These are phyloP conservation scores for Tillandsia fasciculata DNA, from an alignment of 176 grass and related monocot genomes.

Conservation along the genomic window DNA sequence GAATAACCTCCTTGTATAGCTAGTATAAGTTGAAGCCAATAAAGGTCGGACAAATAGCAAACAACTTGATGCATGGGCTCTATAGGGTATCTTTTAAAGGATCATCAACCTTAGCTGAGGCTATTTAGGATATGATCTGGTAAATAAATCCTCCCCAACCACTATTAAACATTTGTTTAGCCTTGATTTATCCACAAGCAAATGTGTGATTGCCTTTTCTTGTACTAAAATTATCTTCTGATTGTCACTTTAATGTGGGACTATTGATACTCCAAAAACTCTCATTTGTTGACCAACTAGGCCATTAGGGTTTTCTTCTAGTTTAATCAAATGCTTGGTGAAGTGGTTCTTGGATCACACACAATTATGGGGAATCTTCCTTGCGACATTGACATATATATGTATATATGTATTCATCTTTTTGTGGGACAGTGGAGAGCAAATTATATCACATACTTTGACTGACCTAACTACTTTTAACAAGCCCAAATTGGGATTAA, in stretches of 20 bases:
- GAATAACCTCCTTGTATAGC: too few relatives aligned
- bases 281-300: constrained; percentile 16
- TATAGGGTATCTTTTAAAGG: too few relatives aligned
- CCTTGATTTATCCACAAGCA: neutral
- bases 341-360: constrained; percentile 26
- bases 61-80: too few relatives aligned
- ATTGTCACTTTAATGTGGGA: constrained; percentile 11
- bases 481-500: neutral
- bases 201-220: constrained; percentile 5
- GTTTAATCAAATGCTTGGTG: constrained; percentile 23
- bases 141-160: neutral
- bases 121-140: neutral
- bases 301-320: constrained; percentile 15
- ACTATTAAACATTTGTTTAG: neutral
- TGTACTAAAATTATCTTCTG: constrained; percentile 8
- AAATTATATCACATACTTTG: neutral
- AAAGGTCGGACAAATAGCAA: too few relatives aligned
- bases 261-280: constrained; percentile 9
- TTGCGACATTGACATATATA: constrained; percentile 9
- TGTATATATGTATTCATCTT: constrained; percentile 1
- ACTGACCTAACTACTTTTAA: neutral
- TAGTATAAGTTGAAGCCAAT: too few relatives aligned
- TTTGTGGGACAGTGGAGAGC: neutral
- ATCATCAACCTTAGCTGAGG: too few relatives aligned
- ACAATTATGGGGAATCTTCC: constrained; percentile 30